Evolutionary conservation across 306 rosid genomes (phyloP).

Genomic region (Cucurbita pepo): DNA sequence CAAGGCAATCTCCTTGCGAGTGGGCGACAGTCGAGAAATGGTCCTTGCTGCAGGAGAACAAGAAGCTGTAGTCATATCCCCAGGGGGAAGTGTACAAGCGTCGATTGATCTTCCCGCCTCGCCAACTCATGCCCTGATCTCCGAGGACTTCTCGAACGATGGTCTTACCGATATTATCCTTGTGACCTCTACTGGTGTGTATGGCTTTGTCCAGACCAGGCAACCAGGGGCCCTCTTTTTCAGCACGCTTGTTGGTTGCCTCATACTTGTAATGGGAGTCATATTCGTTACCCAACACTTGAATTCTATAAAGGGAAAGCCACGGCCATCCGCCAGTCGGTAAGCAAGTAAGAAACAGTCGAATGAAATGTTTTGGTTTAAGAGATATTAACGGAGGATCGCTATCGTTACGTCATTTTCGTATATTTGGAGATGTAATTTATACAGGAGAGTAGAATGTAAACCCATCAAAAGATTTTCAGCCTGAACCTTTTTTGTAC

Average conservation of each 20-base stretch:
- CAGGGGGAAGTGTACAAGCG: slow-evolving; percentile 65
- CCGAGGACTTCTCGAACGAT: slow-evolving; percentile 86
- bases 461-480: not conserved
- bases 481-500: not conserved
- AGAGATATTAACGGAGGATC: not conserved
- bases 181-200: slow-evolving; percentile 68
- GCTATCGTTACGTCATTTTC: not conserved
- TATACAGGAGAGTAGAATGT: not conserved
- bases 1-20: slow-evolving; percentile 57
- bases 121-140: slow-evolving; percentile 66
- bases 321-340: slow-evolving; percentile 45
- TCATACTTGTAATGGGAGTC: slow-evolving; percentile 79
- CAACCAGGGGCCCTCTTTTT: slow-evolving; percentile 97
- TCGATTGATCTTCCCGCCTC: slow-evolving; percentile 67
- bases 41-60: slow-evolving; percentile 97
- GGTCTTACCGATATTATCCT: slow-evolving; percentile 87
- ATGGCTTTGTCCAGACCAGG: slow-evolving; percentile 89
- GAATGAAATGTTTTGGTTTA: not conserved
- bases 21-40: slow-evolving; percentile 47
- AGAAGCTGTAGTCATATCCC: slow-evolving; percentile 76
- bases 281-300: slow-evolving; percentile 84
- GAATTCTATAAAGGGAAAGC: slow-evolving; percentile 69
- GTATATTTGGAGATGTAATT: not conserved
- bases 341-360: slow-evolving; percentile 28
- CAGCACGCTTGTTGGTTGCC: slow-evolving; percentile 90